Evolutionary conservation across 2,329 filamentous ascomycete species (phyloP).

Genomic region (Coniella lustricola): DNA sequence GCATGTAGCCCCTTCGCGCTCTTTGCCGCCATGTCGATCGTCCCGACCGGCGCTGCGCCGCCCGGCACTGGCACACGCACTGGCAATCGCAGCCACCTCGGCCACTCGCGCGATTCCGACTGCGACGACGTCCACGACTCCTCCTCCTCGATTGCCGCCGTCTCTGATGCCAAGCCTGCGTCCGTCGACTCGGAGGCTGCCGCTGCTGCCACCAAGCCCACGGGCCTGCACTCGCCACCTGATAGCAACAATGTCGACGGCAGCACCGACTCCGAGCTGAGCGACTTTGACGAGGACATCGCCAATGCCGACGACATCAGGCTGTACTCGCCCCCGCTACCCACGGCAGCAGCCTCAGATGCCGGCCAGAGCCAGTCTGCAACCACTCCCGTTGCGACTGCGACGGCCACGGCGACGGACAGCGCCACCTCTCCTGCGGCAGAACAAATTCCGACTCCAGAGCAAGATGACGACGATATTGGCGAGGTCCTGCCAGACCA

Average conservation of each 20-base stretch:
- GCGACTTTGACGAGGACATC: conserved; percentile 53
- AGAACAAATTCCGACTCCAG: conserved; percentile 18
- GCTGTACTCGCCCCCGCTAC: conserved; percentile 14
- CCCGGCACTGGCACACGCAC: conserved; percentile 28
- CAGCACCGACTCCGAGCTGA: conserved; percentile 56
- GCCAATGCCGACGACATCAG: conserved; percentile 27
- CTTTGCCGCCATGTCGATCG: conserved; percentile 44
- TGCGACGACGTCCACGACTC: conserved; percentile 20
- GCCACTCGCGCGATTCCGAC: conserved; percentile 9
- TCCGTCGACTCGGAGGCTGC: conserved; percentile 23
- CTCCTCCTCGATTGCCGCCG: conserved; percentile 24
- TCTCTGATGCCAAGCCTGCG: conserved; percentile 17
- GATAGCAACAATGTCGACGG: conserved; percentile 56
- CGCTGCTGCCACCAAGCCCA: conserved; percentile 30
- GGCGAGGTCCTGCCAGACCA: conserved; percentile 78
- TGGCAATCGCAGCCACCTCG: no score
- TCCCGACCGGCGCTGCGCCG: conserved; percentile 44
- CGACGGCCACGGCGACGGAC: not conserved
- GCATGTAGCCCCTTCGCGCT: conserved; percentile 34
- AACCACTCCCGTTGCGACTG: conserved; percentile 13
- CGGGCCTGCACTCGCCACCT: conserved; percentile 55
- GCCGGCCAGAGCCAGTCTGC: conserved; percentile 9
- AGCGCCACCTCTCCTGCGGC: conserved; percentile 1
- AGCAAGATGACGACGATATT: conserved; percentile 51
- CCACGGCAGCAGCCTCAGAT: conserved; percentile 11